Evolutionary conservation across 1,139 yeast species (phyloP).

Genomic region (Debaryomyces nepalensis): DNA sequence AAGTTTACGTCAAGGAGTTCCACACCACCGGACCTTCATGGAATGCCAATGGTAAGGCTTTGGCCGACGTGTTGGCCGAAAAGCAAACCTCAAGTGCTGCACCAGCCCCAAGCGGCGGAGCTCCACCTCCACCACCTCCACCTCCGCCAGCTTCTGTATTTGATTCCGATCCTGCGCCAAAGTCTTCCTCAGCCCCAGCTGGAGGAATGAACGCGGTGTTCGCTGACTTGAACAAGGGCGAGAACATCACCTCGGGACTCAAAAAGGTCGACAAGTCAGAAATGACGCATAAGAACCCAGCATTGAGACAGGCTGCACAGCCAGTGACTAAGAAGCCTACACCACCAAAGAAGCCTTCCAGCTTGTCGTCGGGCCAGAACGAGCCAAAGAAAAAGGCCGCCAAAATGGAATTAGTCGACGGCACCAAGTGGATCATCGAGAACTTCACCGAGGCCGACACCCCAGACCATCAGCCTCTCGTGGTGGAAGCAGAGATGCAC

Average conservation of each 20-base stretch:
- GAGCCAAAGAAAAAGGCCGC: conserved; percentile 60
- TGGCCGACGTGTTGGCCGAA: conserved; percentile 38
- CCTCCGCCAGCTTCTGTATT: conserved; percentile 73
- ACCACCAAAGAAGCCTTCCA: conserved; percentile 71
- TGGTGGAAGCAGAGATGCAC: conserved; percentile 78
- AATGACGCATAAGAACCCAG: conserved; percentile 95
- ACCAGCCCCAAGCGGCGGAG: conserved; percentile 30
- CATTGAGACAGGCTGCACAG: conserved; percentile 57
- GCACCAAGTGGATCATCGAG: conserved; percentile 84
- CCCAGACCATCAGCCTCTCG: conserved; percentile 52
- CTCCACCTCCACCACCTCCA: conserved; percentile 72
- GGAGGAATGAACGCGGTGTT: conserved; percentile 88
- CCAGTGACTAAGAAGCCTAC: conserved; percentile 51
- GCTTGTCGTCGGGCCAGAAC: conserved; percentile 45
- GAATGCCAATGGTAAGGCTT: conserved; percentile 56
- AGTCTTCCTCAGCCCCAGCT: conserved; percentile 30
- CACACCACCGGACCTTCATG: conserved; percentile 86
- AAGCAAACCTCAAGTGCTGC: conserved; percentile 28
- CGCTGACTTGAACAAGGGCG: conserved; percentile 88
- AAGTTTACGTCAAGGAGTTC: conserved; percentile 70
- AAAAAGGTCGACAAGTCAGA: conserved; percentile 92
- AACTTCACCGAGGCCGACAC: conserved; percentile 62
- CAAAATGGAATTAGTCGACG: conserved; percentile 77
- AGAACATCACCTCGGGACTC: conserved; percentile 77
- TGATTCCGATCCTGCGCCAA: conserved; percentile 38